A percentile compares a stretch with the other conserved stretches of the same genome.
Evolutionary conservation across 192 early-diverging fungal species (phyloP).

Genomic region (Entomortierella parvispora): DNA sequence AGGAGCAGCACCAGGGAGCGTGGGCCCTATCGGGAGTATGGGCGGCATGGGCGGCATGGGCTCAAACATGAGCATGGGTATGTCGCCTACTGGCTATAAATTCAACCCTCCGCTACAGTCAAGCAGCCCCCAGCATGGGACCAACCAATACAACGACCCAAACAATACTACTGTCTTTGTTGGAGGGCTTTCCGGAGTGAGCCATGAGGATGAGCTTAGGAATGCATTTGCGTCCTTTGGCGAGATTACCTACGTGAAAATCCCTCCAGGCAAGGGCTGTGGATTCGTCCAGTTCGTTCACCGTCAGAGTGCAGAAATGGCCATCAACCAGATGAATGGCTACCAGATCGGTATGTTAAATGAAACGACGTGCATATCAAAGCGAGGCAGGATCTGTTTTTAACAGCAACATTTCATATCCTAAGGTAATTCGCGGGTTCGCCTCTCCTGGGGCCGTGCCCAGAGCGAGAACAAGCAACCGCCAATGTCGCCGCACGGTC

Average conservation of each 20-base stretch:
- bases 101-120: conserved; percentile 53
- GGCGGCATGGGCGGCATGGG: conserved; percentile 25
- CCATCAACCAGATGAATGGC: conserved; percentile 92
- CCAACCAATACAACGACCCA: conserved; percentile 74
- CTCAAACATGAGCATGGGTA: conserved; percentile 33
- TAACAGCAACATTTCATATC: not conserved
- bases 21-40: conserved; percentile 9
- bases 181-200: conserved; percentile 85
- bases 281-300: conserved; percentile 95
- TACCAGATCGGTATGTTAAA: conserved; percentile 73
- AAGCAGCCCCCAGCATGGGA: conserved; percentile 36
- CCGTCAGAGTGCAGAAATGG: conserved; percentile 85
- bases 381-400: too few relatives aligned
- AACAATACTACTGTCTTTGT: conserved; percentile 98
- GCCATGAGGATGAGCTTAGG: conserved; percentile 88
- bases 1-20: not conserved
- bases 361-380: too few relatives aligned
- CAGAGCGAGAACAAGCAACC: conserved; percentile 56
- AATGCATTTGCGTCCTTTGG: conserved; percentile 89
- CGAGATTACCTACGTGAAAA: conserved; percentile 93
- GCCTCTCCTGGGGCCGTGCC: conserved; percentile 49
- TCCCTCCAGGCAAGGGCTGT: conserved; percentile 94
- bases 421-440: conserved; percentile 57
- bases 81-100: conserved; percentile 22
- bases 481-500: conserved; percentile 43